phyloP scores from a whole-genome alignment of 768 basidiomycete species.

The Scleroderma bovista region DNA sequence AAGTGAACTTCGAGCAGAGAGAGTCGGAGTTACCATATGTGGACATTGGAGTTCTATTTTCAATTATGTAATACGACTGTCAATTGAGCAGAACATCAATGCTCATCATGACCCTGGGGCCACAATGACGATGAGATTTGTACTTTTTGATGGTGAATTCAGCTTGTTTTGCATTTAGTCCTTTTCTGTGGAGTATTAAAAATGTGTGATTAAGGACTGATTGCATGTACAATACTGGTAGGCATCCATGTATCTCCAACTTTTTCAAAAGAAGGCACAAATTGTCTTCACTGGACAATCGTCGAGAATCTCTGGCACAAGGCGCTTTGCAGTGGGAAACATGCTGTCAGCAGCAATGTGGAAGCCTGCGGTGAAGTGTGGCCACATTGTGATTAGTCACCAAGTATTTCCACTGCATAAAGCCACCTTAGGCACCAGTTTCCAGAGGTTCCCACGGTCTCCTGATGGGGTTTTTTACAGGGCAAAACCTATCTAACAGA shows the following conservation, averaged over 20 bases:
- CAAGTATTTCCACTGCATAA: too few species aligned
- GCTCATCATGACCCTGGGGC: constrained; percentile 1
- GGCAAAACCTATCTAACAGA: too few species aligned
- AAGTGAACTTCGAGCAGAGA: neutral
- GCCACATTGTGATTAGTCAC: neutral
- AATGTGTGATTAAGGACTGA: neutral
- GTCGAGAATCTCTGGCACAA: constrained; percentile 21
- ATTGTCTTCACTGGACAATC: constrained; percentile 12
- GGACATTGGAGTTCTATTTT: neutral
- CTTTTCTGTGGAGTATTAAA: neutral
- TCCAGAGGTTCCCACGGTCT: too few species aligned
- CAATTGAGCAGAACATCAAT: neutral
- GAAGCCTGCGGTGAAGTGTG: constrained; percentile 11
- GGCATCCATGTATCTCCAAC: constrained; percentile 6
- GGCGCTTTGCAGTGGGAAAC: constrained; percentile 16
- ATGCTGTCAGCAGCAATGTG: constrained; percentile 15
- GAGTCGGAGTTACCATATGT: constrained; percentile 1
- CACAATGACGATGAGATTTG: constrained; percentile 7
- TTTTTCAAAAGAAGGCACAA: constrained; percentile 6
- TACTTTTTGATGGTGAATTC: constrained; percentile 14
- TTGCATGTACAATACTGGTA: constrained; percentile 9
- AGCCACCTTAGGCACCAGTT: too few species aligned
- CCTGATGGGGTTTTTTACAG: too few species aligned
- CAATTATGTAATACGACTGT: neutral
- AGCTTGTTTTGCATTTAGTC: constrained; percentile 7